Evolutionary conservation across 768 basidiomycete species (phyloP), one percentile per base, ranked within the genome.

Genomic region (Leccinum imitatum): DNA sequence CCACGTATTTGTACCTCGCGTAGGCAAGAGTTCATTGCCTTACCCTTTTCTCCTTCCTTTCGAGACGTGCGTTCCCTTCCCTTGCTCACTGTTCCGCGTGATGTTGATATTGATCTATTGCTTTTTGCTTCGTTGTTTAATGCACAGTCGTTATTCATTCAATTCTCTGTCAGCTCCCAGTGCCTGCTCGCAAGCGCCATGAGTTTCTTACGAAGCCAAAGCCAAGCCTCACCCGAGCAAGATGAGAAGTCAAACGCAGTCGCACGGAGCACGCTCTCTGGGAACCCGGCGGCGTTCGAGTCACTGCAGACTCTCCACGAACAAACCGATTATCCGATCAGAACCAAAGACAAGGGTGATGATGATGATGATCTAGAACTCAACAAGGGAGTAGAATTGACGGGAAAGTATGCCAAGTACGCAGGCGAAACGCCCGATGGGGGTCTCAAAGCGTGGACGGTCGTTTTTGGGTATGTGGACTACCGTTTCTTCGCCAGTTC

Each of bases 371-470:
- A 59, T 39, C 35, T 39, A 30, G 69, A 65, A 9, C 9, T 41
- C 30, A 61, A 62, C 5, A 21, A 15, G 11, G 4, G 2, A 17
- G 30, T 27, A 0, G 30, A 58, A 23, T 41, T 55, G 13, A 33
- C 58, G 0, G 63, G 54, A 6, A 69, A 63, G 39, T 70, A 64
- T 25, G 62, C 41, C 44, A 65, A 62, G 47, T 62, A 71, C 48
- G 59, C 55, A 3, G 65, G 60, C 23, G 73, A 62, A 3, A 44
- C 71, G 8, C 72, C 72, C 6, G 72, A 73, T 55, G 72, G 71
- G 2, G 72, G 72, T 11, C 19, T 69, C 23, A 73, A 71, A 25
- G 72, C 72, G 2, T 75, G 72, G 73, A 65, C 63, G 0, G 71
- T 75, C 30, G 59, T 75, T 4, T 9, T 73, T 53, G 71, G 53